These are phyloP conservation scores for Xerocomellus amylosporus DNA, from an alignment of 768 basidiomycete species.

Conservation along the genomic window DNA sequence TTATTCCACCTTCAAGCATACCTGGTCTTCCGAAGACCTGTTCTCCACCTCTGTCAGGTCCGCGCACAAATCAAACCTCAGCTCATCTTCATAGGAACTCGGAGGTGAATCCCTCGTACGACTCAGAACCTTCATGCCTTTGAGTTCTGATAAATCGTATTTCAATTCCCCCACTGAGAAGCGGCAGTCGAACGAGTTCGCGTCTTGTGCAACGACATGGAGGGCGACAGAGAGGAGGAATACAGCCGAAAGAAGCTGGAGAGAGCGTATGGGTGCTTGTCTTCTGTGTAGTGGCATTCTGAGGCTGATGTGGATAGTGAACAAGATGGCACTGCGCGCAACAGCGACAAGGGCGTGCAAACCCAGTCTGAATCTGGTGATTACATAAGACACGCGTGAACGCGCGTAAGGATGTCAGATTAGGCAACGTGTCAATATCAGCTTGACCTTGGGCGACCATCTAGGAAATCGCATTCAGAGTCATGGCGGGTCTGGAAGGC, in stretches of 20 bases:
- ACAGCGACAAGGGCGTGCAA: neutral
- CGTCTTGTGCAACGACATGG: conserved; percentile 37
- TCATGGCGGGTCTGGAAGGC: conserved; percentile 58
- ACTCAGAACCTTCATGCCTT: conserved; percentile 48
- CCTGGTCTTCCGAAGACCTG: conserved; percentile 63
- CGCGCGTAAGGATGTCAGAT: conserved; percentile 25
- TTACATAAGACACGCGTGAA: conserved; percentile 36
- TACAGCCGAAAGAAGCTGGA: conserved; percentile 9
- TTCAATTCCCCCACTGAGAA: conserved; percentile 38
- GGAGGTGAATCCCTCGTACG: conserved; percentile 62
- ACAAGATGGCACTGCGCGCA: neutral
- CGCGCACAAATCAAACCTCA: conserved; percentile 67
- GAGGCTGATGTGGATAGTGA: neutral
- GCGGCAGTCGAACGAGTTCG: conserved; percentile 51
- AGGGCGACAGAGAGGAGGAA: conserved; percentile 22
- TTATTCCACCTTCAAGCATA: conserved; percentile 32
- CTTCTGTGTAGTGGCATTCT: conserved; percentile 25
- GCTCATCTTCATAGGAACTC: conserved; percentile 52
- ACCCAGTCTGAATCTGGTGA: conserved; percentile 7
- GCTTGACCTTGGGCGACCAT: conserved; percentile 12
- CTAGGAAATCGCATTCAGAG: conserved; percentile 6
- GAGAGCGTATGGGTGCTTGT: neutral
- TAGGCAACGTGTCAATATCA: conserved; percentile 7
- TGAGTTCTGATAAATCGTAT: conserved; percentile 61
- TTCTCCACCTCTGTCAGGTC: conserved; percentile 49